phyloP scores from a whole-genome alignment of 2,329 filamentous ascomycete genomes.

The Simplicillium sp. region DNA sequence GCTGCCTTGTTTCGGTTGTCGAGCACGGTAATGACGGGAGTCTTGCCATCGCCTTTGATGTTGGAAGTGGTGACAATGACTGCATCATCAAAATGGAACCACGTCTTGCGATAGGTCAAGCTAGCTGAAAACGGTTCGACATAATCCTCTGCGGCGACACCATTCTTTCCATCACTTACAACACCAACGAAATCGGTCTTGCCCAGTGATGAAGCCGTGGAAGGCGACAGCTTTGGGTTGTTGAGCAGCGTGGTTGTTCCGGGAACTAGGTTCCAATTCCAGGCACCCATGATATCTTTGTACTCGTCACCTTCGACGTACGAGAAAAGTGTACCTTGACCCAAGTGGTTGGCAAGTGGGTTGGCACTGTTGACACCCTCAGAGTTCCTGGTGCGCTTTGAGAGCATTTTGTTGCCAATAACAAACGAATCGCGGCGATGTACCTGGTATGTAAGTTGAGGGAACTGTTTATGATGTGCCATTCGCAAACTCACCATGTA shows the following conservation, averaged over 20 bases:
- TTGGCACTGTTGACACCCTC: constrained; percentile 14
- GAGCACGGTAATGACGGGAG: constrained; percentile 10
- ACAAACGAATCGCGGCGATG: constrained; percentile 9
- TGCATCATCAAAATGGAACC: constrained; percentile 12
- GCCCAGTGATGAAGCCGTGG: constrained; percentile 6
- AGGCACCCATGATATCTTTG: constrained; percentile 13
- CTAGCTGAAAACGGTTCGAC: constrained; percentile 9
- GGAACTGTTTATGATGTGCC: too few species aligned
- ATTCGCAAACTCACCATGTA: constrained; percentile 10
- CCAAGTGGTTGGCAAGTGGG: constrained; percentile 12
- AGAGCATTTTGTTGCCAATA: constrained; percentile 13
- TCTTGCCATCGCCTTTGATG: constrained; percentile 5
- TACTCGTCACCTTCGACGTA: constrained; percentile 15
- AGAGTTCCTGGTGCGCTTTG: constrained; percentile 10
- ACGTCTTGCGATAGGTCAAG: constrained; percentile 13
- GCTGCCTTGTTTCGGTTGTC: constrained; percentile 11
- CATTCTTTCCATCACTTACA: constrained; percentile 12
- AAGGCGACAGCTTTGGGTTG: constrained; percentile 5
- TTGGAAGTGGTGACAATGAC: constrained; percentile 10
- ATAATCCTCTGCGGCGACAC: constrained; percentile 11
- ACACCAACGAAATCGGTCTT: constrained; percentile 14
- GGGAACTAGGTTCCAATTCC: constrained; percentile 15
- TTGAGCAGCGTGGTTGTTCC: constrained; percentile 12
- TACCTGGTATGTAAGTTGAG: constrained; percentile 1
- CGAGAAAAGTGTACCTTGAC: constrained; percentile 13